Base-by-base conservation (phyloP, 768 basidiomycete species). In the Phlegmacium glaucopus region DNA sequence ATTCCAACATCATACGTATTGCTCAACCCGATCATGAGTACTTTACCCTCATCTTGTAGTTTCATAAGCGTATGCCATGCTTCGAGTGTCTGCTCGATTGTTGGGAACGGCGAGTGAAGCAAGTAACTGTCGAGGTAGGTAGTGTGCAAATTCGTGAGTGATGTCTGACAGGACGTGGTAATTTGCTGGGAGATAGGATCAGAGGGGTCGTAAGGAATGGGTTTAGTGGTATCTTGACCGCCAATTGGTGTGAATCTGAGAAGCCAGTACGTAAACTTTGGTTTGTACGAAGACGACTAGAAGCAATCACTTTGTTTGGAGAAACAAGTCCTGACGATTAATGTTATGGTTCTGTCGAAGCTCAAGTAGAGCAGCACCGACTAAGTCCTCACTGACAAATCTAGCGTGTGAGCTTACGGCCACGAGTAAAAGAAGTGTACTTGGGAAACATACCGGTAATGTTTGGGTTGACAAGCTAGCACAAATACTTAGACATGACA, bases 71-170 rank as follows among this genome's bases (percentile, higher is more conserved):
- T 70, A 9, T 67, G 68, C 82, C 88, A 91, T 0, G 90, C 90
- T 52, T 82, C 77, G 29, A 87, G 58, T 1, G 87, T 91, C 47
- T 77, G 67, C 16, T 76, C 68, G 12, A 75, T 62, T 0, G 78
- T 83, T 1, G 65, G 71, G 39, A 90, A 62, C 1, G 90, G 90
- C 0, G 85, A 85, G 60, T 94, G 91, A 6, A 94, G 74, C 42
- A 93, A 68, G 51, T 89, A 85, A 51, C 83, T 81, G 60, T 92
- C 91, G 45, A 94, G 65, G 58, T 88, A 90, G 8, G 76, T 75
- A 1, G 89, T 87, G 27, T 72, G 74, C 8, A 94, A 75, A 55
- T 92, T 85, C 41, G 63, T 59, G 39, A 92, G 72, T 9, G 90
- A 93, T 17, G 59, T 77, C 16, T 68, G 65, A 48, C 89, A 77